phyloP scores from a whole-genome alignment of 768 basidiomycete species.

The Agaricus blazei region DNA sequence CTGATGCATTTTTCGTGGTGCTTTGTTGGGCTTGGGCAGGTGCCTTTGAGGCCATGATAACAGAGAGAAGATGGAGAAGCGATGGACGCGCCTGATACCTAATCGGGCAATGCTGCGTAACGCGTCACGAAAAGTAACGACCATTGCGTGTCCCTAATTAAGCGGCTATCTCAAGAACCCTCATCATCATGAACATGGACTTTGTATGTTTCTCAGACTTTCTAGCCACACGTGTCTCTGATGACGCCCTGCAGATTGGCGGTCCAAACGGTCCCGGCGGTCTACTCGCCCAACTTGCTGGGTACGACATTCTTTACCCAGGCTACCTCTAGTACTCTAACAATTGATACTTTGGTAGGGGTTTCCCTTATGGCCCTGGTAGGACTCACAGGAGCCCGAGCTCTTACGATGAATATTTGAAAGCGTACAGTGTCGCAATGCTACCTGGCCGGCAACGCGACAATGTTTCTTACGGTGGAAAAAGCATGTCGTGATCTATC shows the following conservation, averaged over 20 bases:
- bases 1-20: slow-evolving; percentile 39
- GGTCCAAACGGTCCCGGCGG: slow-evolving; percentile 51
- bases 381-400: slow-evolving; percentile 52
- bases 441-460: slow-evolving; percentile 80
- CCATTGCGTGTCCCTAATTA: slow-evolving; percentile 15
- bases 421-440: slow-evolving; percentile 95
- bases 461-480: slow-evolving; percentile 95
- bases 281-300: slow-evolving; percentile 62
- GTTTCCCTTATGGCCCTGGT: slow-evolving; percentile 44
- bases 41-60: slow-evolving; percentile 28
- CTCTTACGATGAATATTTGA: slow-evolving; percentile 88
- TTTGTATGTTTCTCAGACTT: slow-evolving; percentile 30
- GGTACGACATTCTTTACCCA: slow-evolving; percentile 29
- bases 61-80: slow-evolving; percentile 1
- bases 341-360: slow-evolving; percentile 27
- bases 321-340: slow-evolving; percentile 8
- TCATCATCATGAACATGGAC: slow-evolving; percentile 28
- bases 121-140: slow-evolving; percentile 27
- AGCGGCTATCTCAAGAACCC: slow-evolving; percentile 7
- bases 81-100: slow-evolving; percentile 27
- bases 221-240: not conserved
- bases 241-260: slow-evolving; percentile 26
- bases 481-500: slow-evolving; percentile 50
- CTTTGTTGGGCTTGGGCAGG: slow-evolving; percentile 34
- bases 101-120: slow-evolving; percentile 20